Evolutionary conservation across 2,329 filamentous ascomycete genomes (phyloP).

Genomic region (Lasiodiplodia sp.): DNA sequence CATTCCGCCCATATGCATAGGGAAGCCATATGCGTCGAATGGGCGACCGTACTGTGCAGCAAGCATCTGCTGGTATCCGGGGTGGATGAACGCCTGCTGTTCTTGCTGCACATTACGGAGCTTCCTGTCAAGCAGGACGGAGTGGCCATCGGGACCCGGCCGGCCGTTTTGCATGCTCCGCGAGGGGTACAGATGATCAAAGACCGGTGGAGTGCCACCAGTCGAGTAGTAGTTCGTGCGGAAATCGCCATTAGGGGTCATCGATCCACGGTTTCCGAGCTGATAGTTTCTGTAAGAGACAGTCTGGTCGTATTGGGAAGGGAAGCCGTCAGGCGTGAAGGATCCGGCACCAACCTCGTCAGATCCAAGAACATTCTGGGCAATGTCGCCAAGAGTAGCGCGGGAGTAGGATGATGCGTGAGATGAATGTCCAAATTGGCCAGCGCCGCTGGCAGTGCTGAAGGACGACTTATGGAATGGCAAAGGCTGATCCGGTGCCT

Average conservation of each 20-base stretch:
- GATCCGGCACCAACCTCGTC: conserved; percentile 39
- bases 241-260: conserved; percentile 51
- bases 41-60: conserved; percentile 41
- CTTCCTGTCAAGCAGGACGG: conserved; percentile 57
- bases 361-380: conserved; percentile 35
- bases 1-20: conserved; percentile 33
- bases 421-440: conserved; percentile 35
- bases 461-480: conserved; percentile 44
- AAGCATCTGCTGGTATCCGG: conserved; percentile 39
- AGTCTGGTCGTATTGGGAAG: conserved; percentile 43
- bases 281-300: conserved; percentile 50
- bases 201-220: conserved; percentile 53
- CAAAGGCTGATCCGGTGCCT: conserved; percentile 42
- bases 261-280: conserved; percentile 52
- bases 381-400: conserved; percentile 35
- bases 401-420: conserved; percentile 11
- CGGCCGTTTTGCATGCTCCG: conserved; percentile 45
- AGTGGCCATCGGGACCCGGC: conserved; percentile 51
- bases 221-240: conserved; percentile 57
- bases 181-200: conserved; percentile 53
- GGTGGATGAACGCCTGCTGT: conserved; percentile 39
- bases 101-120: conserved; percentile 56
- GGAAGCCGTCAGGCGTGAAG: conserved; percentile 47
- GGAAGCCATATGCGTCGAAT: conserved; percentile 38
- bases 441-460: conserved; percentile 40